phyloP scores from a whole-genome alignment of 805 yeast genomes.

The Myxozyma vanderwaltii region DNA sequence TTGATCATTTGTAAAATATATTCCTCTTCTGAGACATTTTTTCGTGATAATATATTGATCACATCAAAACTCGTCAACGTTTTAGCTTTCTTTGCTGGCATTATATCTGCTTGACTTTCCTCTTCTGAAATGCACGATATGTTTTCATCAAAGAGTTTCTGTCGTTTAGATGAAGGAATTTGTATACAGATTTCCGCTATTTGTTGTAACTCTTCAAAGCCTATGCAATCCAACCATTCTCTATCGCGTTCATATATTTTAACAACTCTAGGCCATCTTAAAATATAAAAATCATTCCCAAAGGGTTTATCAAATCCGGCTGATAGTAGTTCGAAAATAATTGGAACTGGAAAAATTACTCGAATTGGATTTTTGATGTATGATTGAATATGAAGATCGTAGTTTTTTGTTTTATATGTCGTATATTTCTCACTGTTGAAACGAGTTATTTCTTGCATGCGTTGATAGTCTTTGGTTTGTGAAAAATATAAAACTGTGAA shows the following conservation, averaged over 20 bases:
- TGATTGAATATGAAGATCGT: conserved; percentile 1
- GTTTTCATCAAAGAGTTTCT: not conserved
- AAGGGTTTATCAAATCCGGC: conserved; percentile 28
- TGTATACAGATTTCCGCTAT: not conserved
- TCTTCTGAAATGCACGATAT: not conserved
- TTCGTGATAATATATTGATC: not conserved
- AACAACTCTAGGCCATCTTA: conserved; percentile 28
- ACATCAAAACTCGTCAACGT: conserved; percentile 7
- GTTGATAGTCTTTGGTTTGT: not conserved
- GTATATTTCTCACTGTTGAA: not conserved
- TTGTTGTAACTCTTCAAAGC: conserved; percentile 18
- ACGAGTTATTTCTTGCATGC: conserved; percentile 2
- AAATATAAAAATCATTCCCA: conserved; percentile 10
- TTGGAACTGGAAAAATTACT: conserved; percentile 9
- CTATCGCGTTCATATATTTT: conserved; percentile 18
- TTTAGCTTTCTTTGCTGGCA: conserved; percentile 7
- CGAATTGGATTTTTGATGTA: not conserved
- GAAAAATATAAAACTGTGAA: conserved; percentile 17
- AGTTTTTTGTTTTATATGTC: not conserved
- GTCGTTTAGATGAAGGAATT: not conserved
- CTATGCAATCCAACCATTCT: conserved; percentile 10
- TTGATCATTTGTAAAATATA: too few relatives aligned
- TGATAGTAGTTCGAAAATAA: conserved; percentile 13
- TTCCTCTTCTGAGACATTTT: not conserved
- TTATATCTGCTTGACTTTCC: not conserved